A percentile compares a stretch with the other conserved stretches of the same genome.
Evolutionary conservation across 805 yeast genomes (phyloP).

Genomic region (Yamadazyma phyllophila): DNA sequence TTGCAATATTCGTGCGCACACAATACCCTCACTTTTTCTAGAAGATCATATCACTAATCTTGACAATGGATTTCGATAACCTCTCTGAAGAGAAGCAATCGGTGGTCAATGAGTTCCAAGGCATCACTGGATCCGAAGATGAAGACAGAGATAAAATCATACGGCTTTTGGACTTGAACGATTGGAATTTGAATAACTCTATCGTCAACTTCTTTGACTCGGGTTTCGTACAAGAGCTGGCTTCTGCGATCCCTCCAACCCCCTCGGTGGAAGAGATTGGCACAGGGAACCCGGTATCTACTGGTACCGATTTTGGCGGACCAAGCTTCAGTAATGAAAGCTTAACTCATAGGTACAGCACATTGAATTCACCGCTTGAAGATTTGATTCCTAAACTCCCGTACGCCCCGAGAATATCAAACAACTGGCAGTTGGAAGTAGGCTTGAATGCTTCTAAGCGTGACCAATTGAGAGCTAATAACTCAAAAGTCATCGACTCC

Average conservation of each 20-base stretch:
- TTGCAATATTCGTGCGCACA: not conserved
- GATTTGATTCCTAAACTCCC: slow-evolving; percentile 37
- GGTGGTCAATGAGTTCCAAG: slow-evolving; percentile 17
- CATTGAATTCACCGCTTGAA: slow-evolving; percentile 5
- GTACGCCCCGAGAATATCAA: slow-evolving; percentile 38
- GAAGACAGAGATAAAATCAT: slow-evolving; percentile 45
- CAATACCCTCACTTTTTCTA: not conserved
- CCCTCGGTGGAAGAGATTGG: slow-evolving; percentile 1
- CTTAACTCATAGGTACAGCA: slow-evolving; percentile 10
- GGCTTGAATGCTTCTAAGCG: slow-evolving; percentile 32
- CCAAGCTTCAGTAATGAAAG: not conserved
- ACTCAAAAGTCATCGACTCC: slow-evolving; percentile 5
- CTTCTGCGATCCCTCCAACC: not conserved
- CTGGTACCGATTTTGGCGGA: slow-evolving; percentile 2
- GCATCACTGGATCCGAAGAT: slow-evolving; percentile 18
- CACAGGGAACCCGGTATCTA: not conserved
- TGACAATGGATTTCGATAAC: slow-evolving; percentile 4
- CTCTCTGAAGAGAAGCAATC: slow-evolving; percentile 1
- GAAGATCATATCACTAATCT: not conserved
- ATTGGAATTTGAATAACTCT: slow-evolving; percentile 63
- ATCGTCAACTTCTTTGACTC: slow-evolving; percentile 59
- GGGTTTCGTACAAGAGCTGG: slow-evolving; percentile 23
- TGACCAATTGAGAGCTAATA: slow-evolving; percentile 2
- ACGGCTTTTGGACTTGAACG: slow-evolving; percentile 46
- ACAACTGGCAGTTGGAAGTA: slow-evolving; percentile 43